These are phyloP conservation scores for Niebla homalea DNA, from an alignment of 495 filamentous ascomycete species.

Conservation along the genomic window DNA sequence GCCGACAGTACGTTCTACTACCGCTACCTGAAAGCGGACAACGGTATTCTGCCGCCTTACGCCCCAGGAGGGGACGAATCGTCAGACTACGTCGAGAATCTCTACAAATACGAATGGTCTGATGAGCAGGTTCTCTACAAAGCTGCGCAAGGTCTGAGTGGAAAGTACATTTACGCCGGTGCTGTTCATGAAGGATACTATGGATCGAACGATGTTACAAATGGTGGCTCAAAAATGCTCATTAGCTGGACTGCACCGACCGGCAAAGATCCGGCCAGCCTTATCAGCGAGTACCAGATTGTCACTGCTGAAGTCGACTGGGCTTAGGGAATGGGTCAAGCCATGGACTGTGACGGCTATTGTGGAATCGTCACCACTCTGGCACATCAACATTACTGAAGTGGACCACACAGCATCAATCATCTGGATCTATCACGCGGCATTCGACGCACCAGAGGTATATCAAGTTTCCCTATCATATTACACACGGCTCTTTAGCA, in stretches of 20 bases:
- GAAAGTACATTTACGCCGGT: slow-evolving; percentile 21
- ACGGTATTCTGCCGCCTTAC: slow-evolving; percentile 17
- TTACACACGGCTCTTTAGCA: background rate
- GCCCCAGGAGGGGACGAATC: slow-evolving; percentile 13
- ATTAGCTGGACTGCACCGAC: slow-evolving; percentile 25
- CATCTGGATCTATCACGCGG: too few relatives aligned
- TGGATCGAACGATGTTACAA: slow-evolving; percentile 21
- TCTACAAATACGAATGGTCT: slow-evolving; percentile 21
- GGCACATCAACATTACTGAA: background rate
- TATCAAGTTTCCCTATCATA: background rate
- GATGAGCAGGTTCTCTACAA: slow-evolving; percentile 19
- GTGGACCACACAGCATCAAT: too few relatives aligned
- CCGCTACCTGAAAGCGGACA: slow-evolving; percentile 20
- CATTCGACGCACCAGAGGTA: too few relatives aligned
- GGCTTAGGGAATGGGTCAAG: background rate
- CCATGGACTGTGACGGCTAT: background rate
- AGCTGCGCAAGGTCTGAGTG: slow-evolving; percentile 11
- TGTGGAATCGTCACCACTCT: background rate
- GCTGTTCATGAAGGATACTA: slow-evolving; percentile 21
- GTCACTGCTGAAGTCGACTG: slow-evolving; percentile 20
- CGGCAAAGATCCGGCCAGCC: slow-evolving; percentile 14
- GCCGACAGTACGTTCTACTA: slow-evolving; percentile 26
- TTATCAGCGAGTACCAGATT: slow-evolving; percentile 20
- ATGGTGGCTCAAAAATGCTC: slow-evolving; percentile 21
- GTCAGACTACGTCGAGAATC: slow-evolving; percentile 19